Percentiles rank a stretch among this genome's conserved stretches.
These are phyloP conservation scores for Cordyceps cateniannulata DNA, from an alignment of 2,329 filamentous ascomycete species.

Conservation along the genomic window DNA sequence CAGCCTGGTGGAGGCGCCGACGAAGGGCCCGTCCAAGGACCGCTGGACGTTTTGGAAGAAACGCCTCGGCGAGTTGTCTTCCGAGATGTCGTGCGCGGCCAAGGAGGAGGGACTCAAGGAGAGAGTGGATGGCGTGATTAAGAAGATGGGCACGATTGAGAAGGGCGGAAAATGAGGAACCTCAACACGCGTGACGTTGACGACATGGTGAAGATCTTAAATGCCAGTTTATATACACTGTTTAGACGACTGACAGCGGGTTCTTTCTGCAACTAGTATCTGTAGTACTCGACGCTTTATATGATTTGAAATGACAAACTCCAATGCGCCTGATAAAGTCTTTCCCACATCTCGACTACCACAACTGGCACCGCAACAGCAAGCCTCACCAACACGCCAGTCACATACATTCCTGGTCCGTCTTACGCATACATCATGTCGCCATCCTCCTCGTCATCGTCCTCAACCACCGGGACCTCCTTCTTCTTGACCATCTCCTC, in stretches of 20 bases:
- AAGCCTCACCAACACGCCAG: not conserved
- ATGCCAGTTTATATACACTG: not conserved
- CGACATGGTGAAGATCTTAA: not conserved
- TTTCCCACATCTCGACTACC: slow-evolving; percentile 1
- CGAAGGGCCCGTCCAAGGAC: slow-evolving; percentile 19
- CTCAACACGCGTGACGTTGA: not conserved
- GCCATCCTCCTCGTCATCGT: slow-evolving; percentile 46
- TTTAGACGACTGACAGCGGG: not conserved
- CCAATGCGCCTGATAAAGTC: slow-evolving; percentile 13
- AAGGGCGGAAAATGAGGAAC: not conserved
- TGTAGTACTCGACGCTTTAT: not conserved
- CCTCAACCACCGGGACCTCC: slow-evolving; percentile 37
- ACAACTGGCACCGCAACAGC: slow-evolving; percentile 7
- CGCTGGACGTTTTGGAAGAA: slow-evolving; percentile 27
- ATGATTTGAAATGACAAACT: slow-evolving; percentile 17
- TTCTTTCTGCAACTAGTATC: not conserved
- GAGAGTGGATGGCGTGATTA: slow-evolving; percentile 17
- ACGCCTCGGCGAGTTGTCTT: slow-evolving; percentile 20
- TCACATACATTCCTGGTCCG: not conserved
- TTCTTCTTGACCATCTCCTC: slow-evolving; percentile 53
- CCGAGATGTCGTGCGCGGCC: slow-evolving; percentile 12
- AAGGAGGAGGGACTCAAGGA: slow-evolving; percentile 17
- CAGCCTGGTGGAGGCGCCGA: slow-evolving; percentile 12
- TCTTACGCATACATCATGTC: slow-evolving; percentile 39
- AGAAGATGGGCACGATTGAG: slow-evolving; percentile 20